Evolutionary conservation across 495 filamentous ascomycete species (phyloP).

Genomic region (Xylaria nigripes): DNA sequence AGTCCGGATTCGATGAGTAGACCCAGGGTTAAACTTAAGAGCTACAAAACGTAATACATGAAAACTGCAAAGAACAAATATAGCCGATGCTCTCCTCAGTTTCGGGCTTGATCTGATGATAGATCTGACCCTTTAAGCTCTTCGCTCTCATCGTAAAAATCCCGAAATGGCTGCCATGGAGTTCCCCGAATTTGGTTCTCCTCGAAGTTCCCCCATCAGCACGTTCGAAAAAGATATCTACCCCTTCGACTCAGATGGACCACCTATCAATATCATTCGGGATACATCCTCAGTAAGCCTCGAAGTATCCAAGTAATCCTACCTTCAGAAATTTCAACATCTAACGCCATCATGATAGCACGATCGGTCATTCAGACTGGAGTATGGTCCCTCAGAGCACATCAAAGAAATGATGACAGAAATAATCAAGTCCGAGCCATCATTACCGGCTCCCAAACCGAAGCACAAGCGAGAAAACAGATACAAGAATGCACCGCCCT

Average conservation of each 20-base stretch:
- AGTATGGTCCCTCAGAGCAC: slow-evolving; percentile 33
- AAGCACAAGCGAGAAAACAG: slow-evolving; percentile 43
- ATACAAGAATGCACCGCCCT: slow-evolving; percentile 43
- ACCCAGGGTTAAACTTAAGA: neutral
- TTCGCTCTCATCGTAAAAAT: neutral
- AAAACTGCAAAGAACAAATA: neutral
- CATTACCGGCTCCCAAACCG: slow-evolving; percentile 30
- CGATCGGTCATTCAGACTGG: slow-evolving; percentile 25
- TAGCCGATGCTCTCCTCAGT: neutral
- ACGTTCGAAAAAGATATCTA: neutral
- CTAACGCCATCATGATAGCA: slow-evolving; percentile 24
- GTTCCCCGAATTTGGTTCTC: neutral
- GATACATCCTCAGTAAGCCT: neutral
- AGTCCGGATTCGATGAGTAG: neutral
- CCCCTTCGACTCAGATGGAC: neutral
- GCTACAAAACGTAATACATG: neutral
- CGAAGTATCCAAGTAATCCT: neutral
- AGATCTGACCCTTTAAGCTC: neutral
- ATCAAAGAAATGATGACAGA: slow-evolving; percentile 22
- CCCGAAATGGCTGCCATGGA: neutral
- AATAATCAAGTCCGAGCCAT: slow-evolving; percentile 31
- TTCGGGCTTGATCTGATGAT: neutral
- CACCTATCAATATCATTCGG: neutral
- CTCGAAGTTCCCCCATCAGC: neutral
- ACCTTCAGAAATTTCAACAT: neutral